Base-by-base conservation (phyloP, 2,329 filamentous ascomycete genomes). In the Microcyclosporella mali region DNA sequence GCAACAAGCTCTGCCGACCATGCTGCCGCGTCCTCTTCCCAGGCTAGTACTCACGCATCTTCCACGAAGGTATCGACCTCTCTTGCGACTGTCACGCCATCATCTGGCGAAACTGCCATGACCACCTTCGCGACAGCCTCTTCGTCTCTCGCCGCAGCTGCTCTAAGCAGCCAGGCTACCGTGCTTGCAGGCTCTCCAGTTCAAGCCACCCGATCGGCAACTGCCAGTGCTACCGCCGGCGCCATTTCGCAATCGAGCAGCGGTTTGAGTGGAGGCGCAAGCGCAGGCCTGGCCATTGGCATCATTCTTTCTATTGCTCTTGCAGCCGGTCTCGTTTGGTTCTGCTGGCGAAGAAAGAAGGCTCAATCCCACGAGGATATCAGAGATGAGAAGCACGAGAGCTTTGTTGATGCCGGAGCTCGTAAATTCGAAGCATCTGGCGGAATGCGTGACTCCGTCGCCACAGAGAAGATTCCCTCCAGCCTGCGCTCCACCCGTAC, bases 201-300 rank as follows among this genome's bases (percentile, higher is more conserved):
- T 21, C 52, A 49, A 19, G 50, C 50, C 6, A 53, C 51, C 3
- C 48, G 45, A 38, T 37, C 30, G 40, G 43, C 51, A 6, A 40
- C 46, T 12, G 37, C 49, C 19, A 36, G 41, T 9, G 16, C 48
- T 18, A 40, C 49, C 6, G 31, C 46, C 3, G 18, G 40, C 6
- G 31, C 44, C 16, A 29, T 41, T 14, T 31, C 40, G 19, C 38
- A 51, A 17, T 28, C 37, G 12, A 49, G 46, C 19, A 45, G 46
- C 25, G 69, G 69, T 33, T 67, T 74, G 66, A 70, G 65, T 36
- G 61, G 62, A 39, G 61, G 74, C 43, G 61, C 68, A 47, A 92
- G 88, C 66, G 89, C 88, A 33, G 92, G 92, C 47, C 77, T 95
- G 49, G 87, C 84, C 4, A 81, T 95, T 60, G 89, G 88, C 58